Evolutionary conservation across 2,329 filamentous ascomycete species (phyloP).

Genomic region (Remersonia thermophila): DNA sequence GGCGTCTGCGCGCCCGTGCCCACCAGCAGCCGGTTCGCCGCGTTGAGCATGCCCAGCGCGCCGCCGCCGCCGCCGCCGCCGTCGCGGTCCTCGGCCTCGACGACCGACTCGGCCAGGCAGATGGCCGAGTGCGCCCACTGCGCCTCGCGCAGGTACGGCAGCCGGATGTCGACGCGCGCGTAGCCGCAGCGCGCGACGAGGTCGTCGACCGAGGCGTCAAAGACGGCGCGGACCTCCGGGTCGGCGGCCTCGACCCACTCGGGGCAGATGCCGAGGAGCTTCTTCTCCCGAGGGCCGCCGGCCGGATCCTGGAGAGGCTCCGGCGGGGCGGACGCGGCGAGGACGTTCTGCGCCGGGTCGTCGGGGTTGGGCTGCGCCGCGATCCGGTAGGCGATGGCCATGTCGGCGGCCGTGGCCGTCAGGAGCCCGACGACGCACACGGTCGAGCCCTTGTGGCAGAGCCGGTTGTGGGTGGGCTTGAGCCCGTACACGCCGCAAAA

Average conservation of each 20-base stretch:
- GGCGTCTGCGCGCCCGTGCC: constrained; percentile 51
- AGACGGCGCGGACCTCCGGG: constrained; percentile 46
- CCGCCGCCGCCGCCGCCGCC: constrained; percentile 37
- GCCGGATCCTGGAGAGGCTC: constrained; percentile 24
- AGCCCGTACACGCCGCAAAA: constrained; percentile 76
- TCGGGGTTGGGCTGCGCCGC: constrained; percentile 62
- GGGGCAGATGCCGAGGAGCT: constrained; percentile 57
- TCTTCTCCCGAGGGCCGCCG: too few relatives aligned
- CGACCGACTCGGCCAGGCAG: constrained; percentile 60
- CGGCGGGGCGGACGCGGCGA: constrained; percentile 44
- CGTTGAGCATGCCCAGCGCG: constrained; percentile 36
- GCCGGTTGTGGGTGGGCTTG: constrained; percentile 64
- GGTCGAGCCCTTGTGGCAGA: constrained; percentile 41
- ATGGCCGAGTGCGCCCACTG: constrained; percentile 67
- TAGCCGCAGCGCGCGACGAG: constrained; percentile 39
- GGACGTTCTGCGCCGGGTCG: constrained; percentile 47
- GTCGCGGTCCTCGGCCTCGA: constrained; percentile 30
- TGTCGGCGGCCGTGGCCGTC: constrained; percentile 61
- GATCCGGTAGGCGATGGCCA: constrained; percentile 69
- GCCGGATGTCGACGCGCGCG: constrained; percentile 43
- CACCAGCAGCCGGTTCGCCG: constrained; percentile 59
- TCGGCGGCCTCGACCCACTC: constrained; percentile 61
- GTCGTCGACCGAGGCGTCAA: constrained; percentile 48
- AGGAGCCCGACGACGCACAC: constrained; percentile 61
- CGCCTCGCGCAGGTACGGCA: constrained; percentile 57